Conservation (phyloP, 768 basidiomycete genomes). For the Amanita thiersii region DNA sequence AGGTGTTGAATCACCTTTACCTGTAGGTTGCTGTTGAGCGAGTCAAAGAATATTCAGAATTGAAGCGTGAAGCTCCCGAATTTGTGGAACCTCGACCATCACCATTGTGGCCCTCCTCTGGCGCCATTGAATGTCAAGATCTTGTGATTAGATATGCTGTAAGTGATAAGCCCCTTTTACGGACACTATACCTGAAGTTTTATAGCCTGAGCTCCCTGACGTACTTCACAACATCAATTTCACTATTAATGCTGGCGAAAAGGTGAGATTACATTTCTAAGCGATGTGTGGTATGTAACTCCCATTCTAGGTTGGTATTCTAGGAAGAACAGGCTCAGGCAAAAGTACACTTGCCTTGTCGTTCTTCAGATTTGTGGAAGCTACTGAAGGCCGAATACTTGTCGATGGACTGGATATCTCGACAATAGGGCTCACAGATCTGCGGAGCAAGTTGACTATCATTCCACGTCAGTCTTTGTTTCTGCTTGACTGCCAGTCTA, state of each 20-base stretch:
- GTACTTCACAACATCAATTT: slow-evolving; percentile 80
- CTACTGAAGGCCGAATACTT: slow-evolving; percentile 58
- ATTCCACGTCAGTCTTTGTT: slow-evolving; percentile 41
- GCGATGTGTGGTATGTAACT: not conserved
- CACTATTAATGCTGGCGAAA: slow-evolving; percentile 64
- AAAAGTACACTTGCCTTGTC: slow-evolving; percentile 79
- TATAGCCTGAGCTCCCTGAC: slow-evolving; percentile 76
- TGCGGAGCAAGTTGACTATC: slow-evolving; percentile 69
- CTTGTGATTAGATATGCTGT: slow-evolving; percentile 76
- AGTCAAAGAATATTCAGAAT: slow-evolving; percentile 85
- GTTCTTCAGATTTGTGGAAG: slow-evolving; percentile 84
- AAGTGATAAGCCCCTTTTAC: slow-evolving; percentile 16
- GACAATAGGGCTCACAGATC: slow-evolving; percentile 65
- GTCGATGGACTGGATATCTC: slow-evolving; percentile 73
- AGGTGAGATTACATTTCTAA: slow-evolving; percentile 31
- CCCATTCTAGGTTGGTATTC: slow-evolving; percentile 48
- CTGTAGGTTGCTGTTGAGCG: slow-evolving; percentile 75
- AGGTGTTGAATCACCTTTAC: slow-evolving; percentile 1
- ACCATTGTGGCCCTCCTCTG: slow-evolving; percentile 68
- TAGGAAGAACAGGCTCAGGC: slow-evolving; percentile 67
- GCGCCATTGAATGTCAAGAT: slow-evolving; percentile 62
- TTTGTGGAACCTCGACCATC: slow-evolving; percentile 82
- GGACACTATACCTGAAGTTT: not conserved
- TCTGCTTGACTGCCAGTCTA: slow-evolving; percentile 45
- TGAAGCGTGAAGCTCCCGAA: slow-evolving; percentile 72